phyloP scores from a whole-genome alignment of 1,284 basidiomycete species.

The Ceratobasidium sp. region DNA sequence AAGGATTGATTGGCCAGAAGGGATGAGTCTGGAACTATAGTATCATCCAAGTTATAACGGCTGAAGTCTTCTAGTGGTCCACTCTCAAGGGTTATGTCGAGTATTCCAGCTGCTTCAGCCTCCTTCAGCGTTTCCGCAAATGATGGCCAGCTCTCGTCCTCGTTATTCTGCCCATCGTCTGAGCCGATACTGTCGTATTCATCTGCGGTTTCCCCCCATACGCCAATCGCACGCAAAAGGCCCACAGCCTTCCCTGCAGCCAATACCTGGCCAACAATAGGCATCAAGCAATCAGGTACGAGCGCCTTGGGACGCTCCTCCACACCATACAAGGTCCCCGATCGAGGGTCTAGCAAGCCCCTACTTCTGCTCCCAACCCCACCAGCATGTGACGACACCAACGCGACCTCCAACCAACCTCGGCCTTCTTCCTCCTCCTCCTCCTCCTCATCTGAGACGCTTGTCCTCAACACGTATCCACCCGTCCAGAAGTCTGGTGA shows the following conservation, averaged over 20 bases:
- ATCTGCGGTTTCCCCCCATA: slow-evolving; percentile 45
- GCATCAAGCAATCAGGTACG: slow-evolving; percentile 73
- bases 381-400: slow-evolving; percentile 19
- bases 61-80: slow-evolving; percentile 27
- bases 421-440: slow-evolving; percentile 54
- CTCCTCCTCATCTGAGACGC: slow-evolving; percentile 57
- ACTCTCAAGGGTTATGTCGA: slow-evolving; percentile 28
- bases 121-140: slow-evolving; percentile 53
- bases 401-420: slow-evolving; percentile 22
- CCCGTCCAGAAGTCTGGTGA: slow-evolving; percentile 84
- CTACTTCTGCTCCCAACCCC: slow-evolving; percentile 15
- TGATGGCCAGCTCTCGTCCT: slow-evolving; percentile 57
- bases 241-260: slow-evolving; percentile 85
- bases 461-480: slow-evolving; percentile 70
- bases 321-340: not conserved
- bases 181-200: slow-evolving; percentile 20
- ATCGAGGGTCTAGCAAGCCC: slow-evolving; percentile 23
- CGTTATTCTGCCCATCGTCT: slow-evolving; percentile 50
- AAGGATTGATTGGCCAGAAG: slow-evolving; percentile 2
- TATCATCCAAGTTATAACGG: slow-evolving; percentile 33
- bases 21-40: slow-evolving; percentile 37
- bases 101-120: slow-evolving; percentile 22
- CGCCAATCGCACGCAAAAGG: slow-evolving; percentile 68
- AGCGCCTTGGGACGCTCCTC: slow-evolving; percentile 57
- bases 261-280: slow-evolving; percentile 71